Evolutionary conservation across 495 filamentous ascomycete genomes (phyloP).

Genomic region (Lasiosphaeria miniovina): DNA sequence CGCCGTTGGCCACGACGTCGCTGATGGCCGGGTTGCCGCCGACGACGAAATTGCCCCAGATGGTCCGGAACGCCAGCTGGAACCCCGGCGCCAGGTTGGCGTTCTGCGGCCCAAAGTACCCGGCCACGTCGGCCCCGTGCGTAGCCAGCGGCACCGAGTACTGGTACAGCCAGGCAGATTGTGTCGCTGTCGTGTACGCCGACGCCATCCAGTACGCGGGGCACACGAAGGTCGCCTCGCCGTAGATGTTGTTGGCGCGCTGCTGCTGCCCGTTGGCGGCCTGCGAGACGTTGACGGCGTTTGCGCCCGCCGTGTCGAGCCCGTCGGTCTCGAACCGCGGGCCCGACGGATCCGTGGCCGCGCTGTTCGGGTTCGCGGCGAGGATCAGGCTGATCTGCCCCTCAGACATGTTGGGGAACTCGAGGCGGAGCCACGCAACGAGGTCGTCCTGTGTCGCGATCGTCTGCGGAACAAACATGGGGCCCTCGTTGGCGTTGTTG

Average conservation of each 20-base stretch:
- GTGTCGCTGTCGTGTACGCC: slow-evolving; percentile 41
- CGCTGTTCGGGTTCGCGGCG: slow-evolving; percentile 27
- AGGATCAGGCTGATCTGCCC: slow-evolving; percentile 44
- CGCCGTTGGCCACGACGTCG: slow-evolving; percentile 41
- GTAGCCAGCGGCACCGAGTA: slow-evolving; percentile 57
- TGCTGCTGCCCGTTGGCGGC: slow-evolving; percentile 34
- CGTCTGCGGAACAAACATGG: slow-evolving; percentile 36
- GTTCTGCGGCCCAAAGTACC: slow-evolving; percentile 45
- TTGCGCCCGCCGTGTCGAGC: slow-evolving; percentile 12
- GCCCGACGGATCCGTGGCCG: slow-evolving; percentile 13
- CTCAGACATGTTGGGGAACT: slow-evolving; percentile 49
- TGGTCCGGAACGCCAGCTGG: slow-evolving; percentile 31
- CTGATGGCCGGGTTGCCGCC: slow-evolving; percentile 50
- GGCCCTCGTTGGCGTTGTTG: slow-evolving; percentile 54
- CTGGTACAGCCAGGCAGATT: slow-evolving; percentile 55
- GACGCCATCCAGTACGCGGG: slow-evolving; percentile 63
- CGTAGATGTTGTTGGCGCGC: slow-evolving; percentile 52
- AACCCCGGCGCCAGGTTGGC: slow-evolving; percentile 31
- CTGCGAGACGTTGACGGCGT: slow-evolving; percentile 24
- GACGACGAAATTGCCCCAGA: slow-evolving; percentile 57
- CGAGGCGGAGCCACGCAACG: slow-evolving; percentile 38
- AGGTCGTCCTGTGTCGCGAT: slow-evolving; percentile 50
- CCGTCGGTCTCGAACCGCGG: slow-evolving; percentile 30
- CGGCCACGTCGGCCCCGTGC: slow-evolving; percentile 54
- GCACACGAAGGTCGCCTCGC: slow-evolving; percentile 61